These are phyloP conservation scores for Russula sp. DNA, from an alignment of 768 basidiomycete species.

Conservation along the genomic window DNA sequence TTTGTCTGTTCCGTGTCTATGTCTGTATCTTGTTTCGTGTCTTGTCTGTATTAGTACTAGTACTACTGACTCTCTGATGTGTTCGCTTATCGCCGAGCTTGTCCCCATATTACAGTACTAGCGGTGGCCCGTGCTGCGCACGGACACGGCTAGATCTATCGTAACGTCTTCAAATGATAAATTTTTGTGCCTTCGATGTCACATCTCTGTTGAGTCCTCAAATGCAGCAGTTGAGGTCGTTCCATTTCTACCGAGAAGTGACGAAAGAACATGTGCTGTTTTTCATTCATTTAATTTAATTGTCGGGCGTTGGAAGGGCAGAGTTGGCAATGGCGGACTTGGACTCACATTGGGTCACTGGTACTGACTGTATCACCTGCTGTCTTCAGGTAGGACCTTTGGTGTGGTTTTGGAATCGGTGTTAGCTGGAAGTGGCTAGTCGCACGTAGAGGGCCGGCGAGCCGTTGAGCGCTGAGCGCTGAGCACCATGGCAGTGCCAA, in stretches of 20 bases:
- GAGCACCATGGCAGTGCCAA: no score
- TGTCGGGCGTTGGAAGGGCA: background rate
- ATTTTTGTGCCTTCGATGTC: background rate
- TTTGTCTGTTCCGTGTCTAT: no score
- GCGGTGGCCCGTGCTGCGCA: no score
- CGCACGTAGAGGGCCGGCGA: background rate
- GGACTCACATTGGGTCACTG: constrained; percentile 1
- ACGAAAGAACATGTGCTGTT: background rate
- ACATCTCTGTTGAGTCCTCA: background rate
- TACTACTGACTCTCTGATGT: background rate
- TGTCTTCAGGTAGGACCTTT: background rate
- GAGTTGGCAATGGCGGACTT: background rate
- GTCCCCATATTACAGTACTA: no score
- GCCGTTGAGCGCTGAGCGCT: background rate
- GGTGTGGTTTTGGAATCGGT: constrained; percentile 1
- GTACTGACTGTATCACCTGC: no score
- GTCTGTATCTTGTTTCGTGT: background rate
- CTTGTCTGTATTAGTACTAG: background rate
- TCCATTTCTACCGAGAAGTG: background rate
- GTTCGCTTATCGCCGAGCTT: background rate
- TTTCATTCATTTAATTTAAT: background rate
- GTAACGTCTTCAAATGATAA: background rate
- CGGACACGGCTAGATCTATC: no score
- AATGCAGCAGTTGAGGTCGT: background rate
- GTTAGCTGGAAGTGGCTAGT: constrained; percentile 12